These are phyloP conservation scores for Phytophthora macrochlamydospora DNA, from an alignment of 352 stramenopile species.

Conservation along the genomic window DNA sequence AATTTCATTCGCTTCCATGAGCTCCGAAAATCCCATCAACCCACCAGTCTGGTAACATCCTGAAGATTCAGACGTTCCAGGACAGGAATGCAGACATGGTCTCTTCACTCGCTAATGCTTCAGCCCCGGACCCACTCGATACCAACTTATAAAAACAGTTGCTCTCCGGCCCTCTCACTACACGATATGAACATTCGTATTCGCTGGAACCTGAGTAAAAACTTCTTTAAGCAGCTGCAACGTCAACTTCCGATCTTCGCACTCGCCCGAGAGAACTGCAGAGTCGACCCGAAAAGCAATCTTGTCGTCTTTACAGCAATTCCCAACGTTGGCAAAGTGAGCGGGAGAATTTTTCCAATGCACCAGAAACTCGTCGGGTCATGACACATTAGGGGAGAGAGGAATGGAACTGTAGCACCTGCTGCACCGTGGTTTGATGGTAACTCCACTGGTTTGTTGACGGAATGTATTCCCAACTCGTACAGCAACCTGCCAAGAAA, in stretches of 20 bases:
- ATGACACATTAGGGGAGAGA: constrained; percentile 3
- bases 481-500: constrained; percentile 10
- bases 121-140: too few relatives aligned
- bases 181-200: not conserved
- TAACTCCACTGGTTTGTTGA: not conserved
- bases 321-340: not conserved
- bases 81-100: not conserved
- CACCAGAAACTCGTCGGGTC: constrained; percentile 1
- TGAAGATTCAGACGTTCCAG: too few relatives aligned
- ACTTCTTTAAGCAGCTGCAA: not conserved
- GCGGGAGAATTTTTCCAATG: not conserved
- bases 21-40: too few relatives aligned
- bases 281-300: not conserved
- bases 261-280: not conserved
- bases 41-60: too few relatives aligned
- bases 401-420: not conserved
- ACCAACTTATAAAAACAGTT: too few relatives aligned
- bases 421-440: too few relatives aligned
- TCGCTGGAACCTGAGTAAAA: not conserved
- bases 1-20: too few relatives aligned
- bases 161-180: not conserved
- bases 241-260: not conserved
- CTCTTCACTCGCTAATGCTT: too few relatives aligned
- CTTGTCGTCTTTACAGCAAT: not conserved
- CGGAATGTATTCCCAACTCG: not conserved